phyloP scores from a whole-genome alignment of 805 yeast genomes.

The Isabelozyma rhagii region DNA sequence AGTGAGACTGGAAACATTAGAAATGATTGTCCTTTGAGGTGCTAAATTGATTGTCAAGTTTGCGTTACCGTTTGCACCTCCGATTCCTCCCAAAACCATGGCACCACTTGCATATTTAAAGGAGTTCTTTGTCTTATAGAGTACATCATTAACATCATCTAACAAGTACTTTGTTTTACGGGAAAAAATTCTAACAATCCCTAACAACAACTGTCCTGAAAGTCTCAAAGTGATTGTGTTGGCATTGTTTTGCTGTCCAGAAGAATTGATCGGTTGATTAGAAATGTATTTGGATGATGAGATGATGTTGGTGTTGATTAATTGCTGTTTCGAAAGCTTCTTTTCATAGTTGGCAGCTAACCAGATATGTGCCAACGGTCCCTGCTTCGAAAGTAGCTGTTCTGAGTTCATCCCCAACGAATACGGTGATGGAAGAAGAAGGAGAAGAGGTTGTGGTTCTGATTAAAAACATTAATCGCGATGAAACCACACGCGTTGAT shows the following conservation, averaged over 20 bases:
- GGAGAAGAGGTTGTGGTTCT: background rate
- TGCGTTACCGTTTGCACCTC: background rate
- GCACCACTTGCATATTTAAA: conserved; percentile 45
- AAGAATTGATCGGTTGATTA: conserved; percentile 54
- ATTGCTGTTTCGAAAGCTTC: conserved; percentile 68
- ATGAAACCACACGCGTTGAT: too few species aligned
- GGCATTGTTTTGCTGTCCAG: conserved; percentile 9
- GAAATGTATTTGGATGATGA: conserved; percentile 45
- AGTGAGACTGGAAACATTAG: conserved; percentile 57
- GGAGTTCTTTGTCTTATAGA: conserved; percentile 66
- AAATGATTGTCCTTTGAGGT: conserved; percentile 56
- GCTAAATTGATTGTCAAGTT: conserved; percentile 41
- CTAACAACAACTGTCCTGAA: conserved; percentile 82
- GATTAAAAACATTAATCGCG: too few species aligned
- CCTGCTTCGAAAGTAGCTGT: conserved; percentile 58
- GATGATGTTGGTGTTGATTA: conserved; percentile 66
- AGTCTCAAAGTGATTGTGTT: conserved; percentile 74
- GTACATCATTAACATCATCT: conserved; percentile 79
- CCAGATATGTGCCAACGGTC: conserved; percentile 90
- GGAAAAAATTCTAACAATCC: conserved; percentile 83
- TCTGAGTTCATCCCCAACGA: conserved; percentile 30
- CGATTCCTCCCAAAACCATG: conserved; percentile 10
- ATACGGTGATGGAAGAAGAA: background rate
- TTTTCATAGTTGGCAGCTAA: conserved; percentile 86
- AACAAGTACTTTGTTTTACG: conserved; percentile 78